Percentiles rank a stretch among this genome's conserved stretches.
Evolutionary conservation across 116 monocot species (phyloP).

Genomic region (Papilionanthe hybrid): DNA sequence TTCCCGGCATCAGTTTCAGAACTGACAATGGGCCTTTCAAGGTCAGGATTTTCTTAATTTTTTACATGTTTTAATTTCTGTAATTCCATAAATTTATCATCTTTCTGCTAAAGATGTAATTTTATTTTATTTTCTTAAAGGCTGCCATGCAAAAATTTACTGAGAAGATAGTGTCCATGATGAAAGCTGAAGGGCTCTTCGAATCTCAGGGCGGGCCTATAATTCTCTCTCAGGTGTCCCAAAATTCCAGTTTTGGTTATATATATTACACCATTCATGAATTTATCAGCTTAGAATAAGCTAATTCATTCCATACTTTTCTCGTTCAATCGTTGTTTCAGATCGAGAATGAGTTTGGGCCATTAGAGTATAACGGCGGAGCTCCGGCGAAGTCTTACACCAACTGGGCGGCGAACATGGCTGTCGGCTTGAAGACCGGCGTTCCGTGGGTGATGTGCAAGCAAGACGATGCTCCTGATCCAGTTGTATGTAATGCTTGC

Average conservation of each 20-base stretch:
- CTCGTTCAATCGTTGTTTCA: conserved; percentile 11
- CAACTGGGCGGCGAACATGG: conserved; percentile 85
- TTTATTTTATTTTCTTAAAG: conserved; percentile 15
- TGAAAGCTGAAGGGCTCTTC: conserved; percentile 78
- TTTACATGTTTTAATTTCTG: neutral
- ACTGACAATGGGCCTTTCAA: conserved; percentile 95
- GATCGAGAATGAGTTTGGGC: conserved; percentile 97
- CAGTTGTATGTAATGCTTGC: conserved; percentile 57
- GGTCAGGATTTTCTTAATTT: conserved; percentile 24
- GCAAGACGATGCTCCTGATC: conserved; percentile 95
- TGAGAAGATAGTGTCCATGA: conserved; percentile 83
- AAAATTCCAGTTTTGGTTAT: neutral
- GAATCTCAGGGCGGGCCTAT: conserved; percentile 90
- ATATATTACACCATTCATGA: neutral
- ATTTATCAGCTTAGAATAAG: neutral
- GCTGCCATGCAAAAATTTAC: conserved; percentile 91
- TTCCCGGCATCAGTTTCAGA: conserved; percentile 92
- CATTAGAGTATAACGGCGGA: conserved; percentile 57
- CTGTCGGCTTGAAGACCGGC: conserved; percentile 73
- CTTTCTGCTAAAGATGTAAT: neutral
- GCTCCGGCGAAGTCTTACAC: conserved; percentile 61
- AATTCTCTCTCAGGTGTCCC: conserved; percentile 82
- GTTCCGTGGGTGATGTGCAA: conserved; percentile 99
- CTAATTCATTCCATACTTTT: neutral
- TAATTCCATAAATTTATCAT: neutral